Conservation (phyloP, 441 rosid species). For the Flueggea neowawraea region DNA sequence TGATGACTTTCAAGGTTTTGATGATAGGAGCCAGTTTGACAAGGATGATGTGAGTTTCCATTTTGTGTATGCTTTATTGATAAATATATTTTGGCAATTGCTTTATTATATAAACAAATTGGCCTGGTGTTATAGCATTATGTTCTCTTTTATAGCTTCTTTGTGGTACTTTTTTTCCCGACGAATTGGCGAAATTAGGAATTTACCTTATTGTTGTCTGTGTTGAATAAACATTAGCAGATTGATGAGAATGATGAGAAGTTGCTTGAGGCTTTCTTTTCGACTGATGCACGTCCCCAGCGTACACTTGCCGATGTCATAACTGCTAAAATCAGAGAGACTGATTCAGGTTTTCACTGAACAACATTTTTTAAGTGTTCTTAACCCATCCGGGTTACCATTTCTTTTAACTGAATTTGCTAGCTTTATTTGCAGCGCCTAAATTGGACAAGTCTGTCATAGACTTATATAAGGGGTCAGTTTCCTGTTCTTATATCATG, state of each 20-base stretch:
- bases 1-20: conserved; percentile 65
- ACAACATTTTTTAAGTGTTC: neutral
- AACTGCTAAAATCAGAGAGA: conserved; percentile 57
- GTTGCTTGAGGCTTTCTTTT: conserved; percentile 72
- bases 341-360: conserved; percentile 52
- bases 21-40: conserved; percentile 57
- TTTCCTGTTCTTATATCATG: neutral
- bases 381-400: no score
- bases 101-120: neutral
- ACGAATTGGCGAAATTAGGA: no score
- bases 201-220: neutral
- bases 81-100: neutral
- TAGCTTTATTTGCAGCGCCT: conserved; percentile 34
- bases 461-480: conserved; percentile 76
- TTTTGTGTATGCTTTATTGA: neutral
- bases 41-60: conserved; percentile 39
- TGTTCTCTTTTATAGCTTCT: no score
- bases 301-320: conserved; percentile 81
- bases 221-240: conserved; percentile 30
- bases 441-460: conserved; percentile 56
- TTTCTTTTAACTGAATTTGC: neutral
- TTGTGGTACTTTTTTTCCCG: neutral
- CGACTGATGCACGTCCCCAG: conserved; percentile 60
- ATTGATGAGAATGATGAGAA: conserved; percentile 81
- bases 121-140: no score